Conservation (phyloP, 2,329 filamentous ascomycete species). For the Xylariales sp. region DNA sequence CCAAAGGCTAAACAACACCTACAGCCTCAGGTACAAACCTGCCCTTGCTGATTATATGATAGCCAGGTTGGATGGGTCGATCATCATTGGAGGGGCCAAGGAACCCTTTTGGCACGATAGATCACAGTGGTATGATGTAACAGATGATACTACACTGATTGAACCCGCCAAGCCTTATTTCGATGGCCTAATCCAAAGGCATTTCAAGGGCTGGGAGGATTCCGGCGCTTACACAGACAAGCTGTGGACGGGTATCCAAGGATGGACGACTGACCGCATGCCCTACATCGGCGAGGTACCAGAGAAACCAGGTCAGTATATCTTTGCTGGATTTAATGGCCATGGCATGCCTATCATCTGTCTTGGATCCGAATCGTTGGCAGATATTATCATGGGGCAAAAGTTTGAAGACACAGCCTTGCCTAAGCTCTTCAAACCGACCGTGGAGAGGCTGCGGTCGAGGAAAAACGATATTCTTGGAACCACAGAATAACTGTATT, state of each 20-base stretch:
- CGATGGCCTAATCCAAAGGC: constrained; percentile 41
- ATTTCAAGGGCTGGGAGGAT: constrained; percentile 43
- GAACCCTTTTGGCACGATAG: constrained; percentile 22
- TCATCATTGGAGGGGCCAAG: constrained; percentile 30
- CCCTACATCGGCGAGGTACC: constrained; percentile 42
- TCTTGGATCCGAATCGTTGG: no score
- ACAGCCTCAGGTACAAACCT: constrained; percentile 1
- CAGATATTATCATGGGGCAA: constrained; percentile 35
- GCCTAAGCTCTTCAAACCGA: no score
- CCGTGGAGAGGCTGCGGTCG: no score
- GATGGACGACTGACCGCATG: constrained; percentile 33
- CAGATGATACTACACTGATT: constrained; percentile 37
- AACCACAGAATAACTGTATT: no score
- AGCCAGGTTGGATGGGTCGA: constrained; percentile 34
- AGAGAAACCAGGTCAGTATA: constrained; percentile 30
- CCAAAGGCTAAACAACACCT: no score
- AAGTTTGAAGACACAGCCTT: constrained; percentile 31
- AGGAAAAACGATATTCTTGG: no score
- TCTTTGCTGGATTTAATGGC: constrained; percentile 46
- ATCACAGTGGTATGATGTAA: constrained; percentile 37
- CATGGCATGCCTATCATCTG: constrained; percentile 50
- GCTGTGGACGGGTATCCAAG: constrained; percentile 33
- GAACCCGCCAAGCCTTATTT: constrained; percentile 36
- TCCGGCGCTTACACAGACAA: constrained; percentile 26
- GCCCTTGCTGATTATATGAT: constrained; percentile 8